These are phyloP conservation scores for Dimargaris cristalligena DNA, from an alignment of 192 early-diverging fungal species.

Conservation along the genomic window DNA sequence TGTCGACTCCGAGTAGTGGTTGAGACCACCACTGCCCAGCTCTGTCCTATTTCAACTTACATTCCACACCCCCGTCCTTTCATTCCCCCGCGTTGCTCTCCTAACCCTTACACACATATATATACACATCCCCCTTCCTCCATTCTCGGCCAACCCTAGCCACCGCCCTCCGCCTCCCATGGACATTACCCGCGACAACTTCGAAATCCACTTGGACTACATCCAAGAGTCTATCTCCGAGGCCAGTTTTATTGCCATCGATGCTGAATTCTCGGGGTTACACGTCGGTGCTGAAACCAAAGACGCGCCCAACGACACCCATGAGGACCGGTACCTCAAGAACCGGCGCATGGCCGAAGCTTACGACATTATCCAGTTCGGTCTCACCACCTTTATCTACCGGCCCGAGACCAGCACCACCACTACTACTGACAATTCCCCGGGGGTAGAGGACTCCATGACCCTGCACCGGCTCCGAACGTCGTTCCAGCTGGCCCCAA, in stretches of 20 bases:
- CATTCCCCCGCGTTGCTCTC: not conserved
- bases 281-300: not conserved
- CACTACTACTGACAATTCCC: too few relatives aligned
- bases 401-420: not conserved
- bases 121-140: too few relatives aligned
- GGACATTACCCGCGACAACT: slow-evolving; percentile 18
- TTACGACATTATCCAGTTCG: slow-evolving; percentile 59
- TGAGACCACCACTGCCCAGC: too few relatives aligned
- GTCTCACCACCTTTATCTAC: slow-evolving; percentile 64
- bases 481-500: too few relatives aligned
- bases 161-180: not conserved
- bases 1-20: too few relatives aligned
- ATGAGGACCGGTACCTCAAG: slow-evolving; percentile 39
- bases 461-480: too few relatives aligned
- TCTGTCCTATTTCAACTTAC: too few relatives aligned
- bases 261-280: slow-evolving; percentile 68
- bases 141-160: too few relatives aligned
- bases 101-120: not conserved
- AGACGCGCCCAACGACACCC: slow-evolving; percentile 22
- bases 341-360: slow-evolving; percentile 25
- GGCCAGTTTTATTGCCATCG: slow-evolving; percentile 60
- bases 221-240: slow-evolving; percentile 44
- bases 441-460: too few relatives aligned
- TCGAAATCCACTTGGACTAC: slow-evolving; percentile 35
- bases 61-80: not conserved